Evolutionary conservation across 768 basidiomycete genomes (phyloP).

Genomic region (Tulasnella sp.): DNA sequence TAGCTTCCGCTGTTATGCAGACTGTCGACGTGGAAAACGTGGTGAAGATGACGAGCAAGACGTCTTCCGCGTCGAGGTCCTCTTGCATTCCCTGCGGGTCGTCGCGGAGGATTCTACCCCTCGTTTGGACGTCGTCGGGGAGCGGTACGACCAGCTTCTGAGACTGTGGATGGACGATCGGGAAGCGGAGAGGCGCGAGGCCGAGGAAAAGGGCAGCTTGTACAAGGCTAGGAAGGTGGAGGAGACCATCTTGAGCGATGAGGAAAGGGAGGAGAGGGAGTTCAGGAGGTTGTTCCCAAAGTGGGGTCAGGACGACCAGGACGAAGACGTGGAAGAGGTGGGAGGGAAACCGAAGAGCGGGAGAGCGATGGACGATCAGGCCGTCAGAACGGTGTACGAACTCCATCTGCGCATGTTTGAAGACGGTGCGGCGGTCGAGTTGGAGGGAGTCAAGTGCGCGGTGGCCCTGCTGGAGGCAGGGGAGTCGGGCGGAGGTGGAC

Average conservation of each 20-base stretch:
- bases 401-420: not conserved
- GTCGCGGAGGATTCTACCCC: slow-evolving; percentile 32
- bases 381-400: not conserved
- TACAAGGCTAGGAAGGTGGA: slow-evolving; percentile 56
- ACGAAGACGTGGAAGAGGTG: too few species aligned
- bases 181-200: slow-evolving; percentile 52
- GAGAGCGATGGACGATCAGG: not conserved
- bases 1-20: not conserved
- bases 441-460: not conserved
- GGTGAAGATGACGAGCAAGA: not conserved
- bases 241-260: slow-evolving; percentile 48
- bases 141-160: slow-evolving; percentile 54
- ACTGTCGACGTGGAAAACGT: not conserved
- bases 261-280: slow-evolving; percentile 71
- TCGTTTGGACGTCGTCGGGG: slow-evolving; percentile 28
- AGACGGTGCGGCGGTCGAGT: too few species aligned
- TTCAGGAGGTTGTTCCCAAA: slow-evolving; percentile 78
- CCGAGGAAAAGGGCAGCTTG: slow-evolving; percentile 53
- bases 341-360: too few species aligned
- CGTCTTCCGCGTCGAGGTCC: slow-evolving; percentile 37
- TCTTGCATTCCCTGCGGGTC: slow-evolving; percentile 20
- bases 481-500: not conserved
- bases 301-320: slow-evolving; percentile 22
- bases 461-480: not conserved
- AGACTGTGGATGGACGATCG: slow-evolving; percentile 80